Evolutionary conservation across 23 red algal genomes (phyloP).

Genomic region (Agarophyton chilense): DNA sequence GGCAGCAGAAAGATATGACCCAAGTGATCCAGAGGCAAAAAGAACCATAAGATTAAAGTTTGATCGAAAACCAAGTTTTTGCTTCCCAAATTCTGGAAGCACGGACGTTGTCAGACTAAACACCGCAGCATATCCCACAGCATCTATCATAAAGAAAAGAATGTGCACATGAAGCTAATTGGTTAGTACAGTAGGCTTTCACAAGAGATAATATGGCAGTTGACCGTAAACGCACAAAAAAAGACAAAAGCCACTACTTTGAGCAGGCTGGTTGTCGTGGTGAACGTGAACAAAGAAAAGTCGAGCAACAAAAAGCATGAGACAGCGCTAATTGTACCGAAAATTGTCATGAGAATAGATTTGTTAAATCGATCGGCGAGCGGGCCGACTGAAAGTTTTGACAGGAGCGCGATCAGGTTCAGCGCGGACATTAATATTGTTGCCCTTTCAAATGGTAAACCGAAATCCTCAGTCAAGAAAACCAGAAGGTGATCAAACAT

Average conservation of each 20-base stretch:
- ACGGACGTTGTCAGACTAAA: constrained; percentile 67
- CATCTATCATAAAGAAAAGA: constrained; percentile 14
- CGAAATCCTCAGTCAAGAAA: constrained; percentile 70
- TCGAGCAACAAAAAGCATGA: constrained; percentile 53
- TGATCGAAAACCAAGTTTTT: constrained; percentile 57
- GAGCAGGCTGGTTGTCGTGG: constrained; percentile 15
- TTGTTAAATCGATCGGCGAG: constrained; percentile 71
- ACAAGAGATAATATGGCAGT: no score
- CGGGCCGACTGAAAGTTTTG: constrained; percentile 64
- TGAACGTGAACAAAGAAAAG: neutral
- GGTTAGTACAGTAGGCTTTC: neutral
- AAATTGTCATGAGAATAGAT: constrained; percentile 31
- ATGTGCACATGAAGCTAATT: neutral
- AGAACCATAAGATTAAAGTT: constrained; percentile 74
- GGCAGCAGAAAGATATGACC: constrained; percentile 35
- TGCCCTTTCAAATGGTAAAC: constrained; percentile 51
- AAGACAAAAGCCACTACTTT: constrained; percentile 52
- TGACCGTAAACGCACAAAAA: constrained; percentile 52
- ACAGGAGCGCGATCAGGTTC: constrained; percentile 57
- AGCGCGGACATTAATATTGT: constrained; percentile 65
- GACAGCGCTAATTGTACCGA: constrained; percentile 23
- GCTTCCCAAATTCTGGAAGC: constrained; percentile 69
- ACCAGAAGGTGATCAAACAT: constrained; percentile 75
- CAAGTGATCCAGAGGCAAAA: constrained; percentile 61
- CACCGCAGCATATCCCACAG: constrained; percentile 45